Evolutionary conservation across 768 basidiomycete species (phyloP).

Genomic region (Hydnum rufescens): DNA sequence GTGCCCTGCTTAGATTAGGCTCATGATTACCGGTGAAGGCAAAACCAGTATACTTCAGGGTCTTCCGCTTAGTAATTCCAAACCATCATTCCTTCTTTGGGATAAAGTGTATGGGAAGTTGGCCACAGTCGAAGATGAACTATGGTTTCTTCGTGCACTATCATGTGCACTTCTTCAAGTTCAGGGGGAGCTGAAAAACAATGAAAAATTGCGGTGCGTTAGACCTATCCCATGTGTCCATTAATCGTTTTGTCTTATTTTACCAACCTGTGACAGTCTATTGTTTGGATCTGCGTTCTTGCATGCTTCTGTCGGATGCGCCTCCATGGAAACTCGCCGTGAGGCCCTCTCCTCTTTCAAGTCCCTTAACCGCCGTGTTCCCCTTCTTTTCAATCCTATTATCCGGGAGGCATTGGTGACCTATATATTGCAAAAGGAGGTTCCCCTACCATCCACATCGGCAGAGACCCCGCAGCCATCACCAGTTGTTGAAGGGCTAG

Average conservation of each 20-base stretch:
- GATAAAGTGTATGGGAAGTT: conserved; percentile 74
- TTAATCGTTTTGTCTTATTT: not conserved
- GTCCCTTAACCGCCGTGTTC: conserved; percentile 20
- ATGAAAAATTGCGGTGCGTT: conserved; percentile 35
- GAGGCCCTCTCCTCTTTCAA: conserved; percentile 26
- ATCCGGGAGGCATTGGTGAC: conserved; percentile 25
- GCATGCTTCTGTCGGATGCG: conserved; percentile 43
- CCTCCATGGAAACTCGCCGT: conserved; percentile 34
- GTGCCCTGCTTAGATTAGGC: no score
- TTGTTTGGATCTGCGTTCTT: conserved; percentile 41
- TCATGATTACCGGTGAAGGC: not conserved
- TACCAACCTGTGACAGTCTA: no score
- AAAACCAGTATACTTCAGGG: conserved; percentile 5
- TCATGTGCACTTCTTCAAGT: conserved; percentile 31
- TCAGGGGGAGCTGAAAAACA: conserved; percentile 30
- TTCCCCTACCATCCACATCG: not conserved
- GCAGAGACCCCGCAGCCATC: not conserved
- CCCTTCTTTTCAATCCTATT: conserved; percentile 30
- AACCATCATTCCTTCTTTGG: conserved; percentile 73
- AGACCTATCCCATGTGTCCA: not conserved
- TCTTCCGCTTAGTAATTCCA: conserved; percentile 27
- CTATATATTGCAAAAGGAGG: not conserved
- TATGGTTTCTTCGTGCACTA: conserved; percentile 55
- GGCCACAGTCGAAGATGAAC: conserved; percentile 37
- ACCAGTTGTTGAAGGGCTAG: not conserved